Percentiles rank a stretch among this genome's conserved stretches.
phyloP scores from a whole-genome alignment of 2,329 filamentous ascomycete species.

The Pseudocercospora crystallina region DNA sequence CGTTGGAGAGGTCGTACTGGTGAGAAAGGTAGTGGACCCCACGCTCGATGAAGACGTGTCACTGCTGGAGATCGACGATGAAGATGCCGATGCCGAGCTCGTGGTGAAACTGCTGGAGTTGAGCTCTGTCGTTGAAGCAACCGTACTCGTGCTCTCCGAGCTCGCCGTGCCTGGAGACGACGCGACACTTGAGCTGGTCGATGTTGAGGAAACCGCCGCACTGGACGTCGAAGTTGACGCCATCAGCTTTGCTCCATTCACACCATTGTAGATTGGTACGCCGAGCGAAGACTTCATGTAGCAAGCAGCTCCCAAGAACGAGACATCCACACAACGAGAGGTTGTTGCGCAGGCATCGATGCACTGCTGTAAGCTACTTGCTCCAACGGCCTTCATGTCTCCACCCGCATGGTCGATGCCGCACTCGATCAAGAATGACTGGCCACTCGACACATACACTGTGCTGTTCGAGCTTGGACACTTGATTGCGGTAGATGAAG shows the following conservation, averaged over 20 bases:
- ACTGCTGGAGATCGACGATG: not conserved
- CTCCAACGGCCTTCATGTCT: constrained; percentile 27
- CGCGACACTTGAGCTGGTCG: not conserved
- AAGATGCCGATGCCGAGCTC: too few species aligned
- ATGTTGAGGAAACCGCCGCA: not conserved
- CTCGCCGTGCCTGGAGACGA: not conserved
- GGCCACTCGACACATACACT: constrained; percentile 21
- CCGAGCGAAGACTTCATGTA: constrained; percentile 35
- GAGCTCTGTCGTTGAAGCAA: too few species aligned
- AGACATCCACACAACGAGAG: constrained; percentile 34
- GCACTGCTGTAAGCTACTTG: constrained; percentile 29
- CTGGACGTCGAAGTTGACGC: constrained; percentile 1
- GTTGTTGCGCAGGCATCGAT: constrained; percentile 33
- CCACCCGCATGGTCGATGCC: constrained; percentile 34
- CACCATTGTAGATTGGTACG: constrained; percentile 17
- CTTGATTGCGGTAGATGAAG: constrained; percentile 11
- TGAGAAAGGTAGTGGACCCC: not conserved
- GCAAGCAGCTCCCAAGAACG: constrained; percentile 32
- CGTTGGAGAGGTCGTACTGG: not conserved
- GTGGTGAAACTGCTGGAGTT: too few species aligned
- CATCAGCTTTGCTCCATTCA: constrained; percentile 31
- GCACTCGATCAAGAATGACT: constrained; percentile 27
- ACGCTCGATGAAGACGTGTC: not conserved
- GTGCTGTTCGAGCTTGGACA: constrained; percentile 25
- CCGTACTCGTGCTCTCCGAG: not conserved